Base-by-base conservation (phyloP, 78 protist species). In the Monocercomonoides exilis region DNA sequence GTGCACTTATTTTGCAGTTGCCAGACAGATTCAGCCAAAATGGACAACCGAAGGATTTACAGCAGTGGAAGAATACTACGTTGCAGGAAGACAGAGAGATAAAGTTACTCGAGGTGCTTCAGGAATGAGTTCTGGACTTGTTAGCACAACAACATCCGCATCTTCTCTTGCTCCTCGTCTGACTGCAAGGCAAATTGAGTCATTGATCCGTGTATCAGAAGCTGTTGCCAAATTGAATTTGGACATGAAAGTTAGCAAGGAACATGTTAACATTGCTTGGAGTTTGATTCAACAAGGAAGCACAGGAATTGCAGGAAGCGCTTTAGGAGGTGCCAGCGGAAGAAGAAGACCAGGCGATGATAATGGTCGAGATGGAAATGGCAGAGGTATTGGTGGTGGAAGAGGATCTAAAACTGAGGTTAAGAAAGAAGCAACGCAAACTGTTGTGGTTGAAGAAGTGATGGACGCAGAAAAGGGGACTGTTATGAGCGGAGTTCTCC, bases 181-280 rank as follows among this genome's bases (percentile, higher is more conserved):
- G 77, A 98, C 99, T 0, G 99, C 96, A 21, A 93, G 99, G 38
- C 99, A 97, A 90, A 90, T 98, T 35, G 99, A 98, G 92, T 93
- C 98, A 36, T 34, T 98, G 87, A 89, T 98, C 42, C 92, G 99
- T 11, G 85, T 98, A 32, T 77, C 93, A 3, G 99, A 96, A 87
- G 98, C 97, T 3, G 41, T 85, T 29, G 99, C 99, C 32, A 94
- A 93, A 3, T 41, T 95, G 41, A 79, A 93, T 84, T 46, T 85
- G 0, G 89, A n/a, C n/a, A n/a, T n/a, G n/a, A n/a, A n/a, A n/a
- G n/a, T n/a, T n/a, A n/a, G n/a, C n/a, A n/a, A n/a, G n/a, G n/a
- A n/a, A n/a, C n/a, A n/a, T n/a, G n/a, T n/a, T 63, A n/a, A n/a
- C 77, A 33, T 63, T n/a, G n/a, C n/a, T n/a, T 33, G n/a, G 77